A percentile compares a stretch with the other conserved stretches of the same genome.
Conservation (phyloP, 2,329 filamentous ascomycete species). For the Diaporthe citriasiana region DNA sequence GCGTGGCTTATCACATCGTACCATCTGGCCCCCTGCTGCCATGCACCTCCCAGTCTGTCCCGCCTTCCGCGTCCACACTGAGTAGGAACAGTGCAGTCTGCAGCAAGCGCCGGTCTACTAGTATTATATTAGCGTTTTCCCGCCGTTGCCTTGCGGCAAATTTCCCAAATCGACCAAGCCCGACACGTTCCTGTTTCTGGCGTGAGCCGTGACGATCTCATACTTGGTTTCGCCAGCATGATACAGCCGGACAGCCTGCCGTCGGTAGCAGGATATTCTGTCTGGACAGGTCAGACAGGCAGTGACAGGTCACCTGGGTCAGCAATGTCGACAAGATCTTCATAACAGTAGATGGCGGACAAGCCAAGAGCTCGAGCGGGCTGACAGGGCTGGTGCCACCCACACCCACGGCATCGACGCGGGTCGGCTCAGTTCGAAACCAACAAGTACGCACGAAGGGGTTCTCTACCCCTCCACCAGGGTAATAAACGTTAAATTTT, state of each 20-base stretch:
- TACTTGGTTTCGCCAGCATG: constrained; percentile 7
- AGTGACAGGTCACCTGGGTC: background rate
- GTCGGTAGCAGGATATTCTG: background rate
- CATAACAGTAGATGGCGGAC: background rate
- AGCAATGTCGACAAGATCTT: background rate
- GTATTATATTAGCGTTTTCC: background rate
- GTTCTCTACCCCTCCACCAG: too few species aligned
- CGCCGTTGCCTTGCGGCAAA: constrained; percentile 14
- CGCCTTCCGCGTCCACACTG: constrained; percentile 5
- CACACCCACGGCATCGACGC: background rate
- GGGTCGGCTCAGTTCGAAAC: background rate
- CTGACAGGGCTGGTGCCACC: constrained; percentile 6
- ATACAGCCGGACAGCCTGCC: too few species aligned
- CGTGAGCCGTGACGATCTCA: background rate
- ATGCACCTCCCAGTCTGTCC: constrained; percentile 9
- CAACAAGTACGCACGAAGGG: background rate
- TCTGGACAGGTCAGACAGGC: too few species aligned
- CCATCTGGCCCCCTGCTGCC: constrained; percentile 14
- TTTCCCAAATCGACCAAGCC: constrained; percentile 31
- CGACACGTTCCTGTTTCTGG: constrained; percentile 23
- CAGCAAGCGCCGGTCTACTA: background rate
- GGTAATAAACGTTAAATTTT: too few species aligned
- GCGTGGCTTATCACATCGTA: background rate
- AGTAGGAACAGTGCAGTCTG: constrained; percentile 8
- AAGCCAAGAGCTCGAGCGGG: background rate